Conservation (phyloP, 169 alveolate species). For the Plasmodium reichenowi region DNA sequence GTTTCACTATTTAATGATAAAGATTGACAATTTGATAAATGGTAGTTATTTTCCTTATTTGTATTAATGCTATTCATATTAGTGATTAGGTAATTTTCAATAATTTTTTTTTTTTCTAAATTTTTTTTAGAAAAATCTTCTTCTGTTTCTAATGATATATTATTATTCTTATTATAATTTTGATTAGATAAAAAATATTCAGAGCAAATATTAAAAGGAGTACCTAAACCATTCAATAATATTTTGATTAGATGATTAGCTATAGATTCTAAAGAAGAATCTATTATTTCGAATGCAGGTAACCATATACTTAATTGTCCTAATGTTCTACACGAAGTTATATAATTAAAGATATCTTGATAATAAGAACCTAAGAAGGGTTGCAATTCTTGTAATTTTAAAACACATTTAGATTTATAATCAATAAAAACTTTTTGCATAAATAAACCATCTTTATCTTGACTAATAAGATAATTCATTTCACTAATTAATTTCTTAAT, state of each 20-base stretch:
- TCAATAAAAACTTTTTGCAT: constrained; percentile 73
- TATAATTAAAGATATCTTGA: constrained; percentile 60
- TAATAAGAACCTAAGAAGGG: constrained; percentile 55
- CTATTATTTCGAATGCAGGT: constrained; percentile 53
- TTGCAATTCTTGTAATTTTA: constrained; percentile 66
- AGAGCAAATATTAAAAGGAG: constrained; percentile 60
- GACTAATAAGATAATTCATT: constrained; percentile 43
- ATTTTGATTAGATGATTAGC: constrained; percentile 66
- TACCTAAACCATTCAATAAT: constrained; percentile 71
- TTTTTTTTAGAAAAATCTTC: constrained; percentile 56
- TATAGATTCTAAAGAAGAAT: constrained; percentile 42
- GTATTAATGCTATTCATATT: constrained; percentile 51
- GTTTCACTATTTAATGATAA: constrained; percentile 57
- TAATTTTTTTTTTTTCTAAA: constrained; percentile 42
- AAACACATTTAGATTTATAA: constrained; percentile 68
- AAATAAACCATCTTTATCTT: constrained; percentile 52
- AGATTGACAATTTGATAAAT: constrained; percentile 55
- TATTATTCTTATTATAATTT: constrained; percentile 17
- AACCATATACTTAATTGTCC: constrained; percentile 75
- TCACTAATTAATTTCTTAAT: constrained; percentile 62
- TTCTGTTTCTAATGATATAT: constrained; percentile 48
- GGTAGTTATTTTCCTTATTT: constrained; percentile 48
- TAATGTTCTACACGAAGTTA: constrained; percentile 74
- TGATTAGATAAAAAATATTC: constrained; percentile 23
- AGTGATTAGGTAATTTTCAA: constrained; percentile 46